Evolutionary conservation across 139 green algal species (phyloP), one percentile per base, ranked within the genome.

Genomic region (Micractinium sp.): DNA sequence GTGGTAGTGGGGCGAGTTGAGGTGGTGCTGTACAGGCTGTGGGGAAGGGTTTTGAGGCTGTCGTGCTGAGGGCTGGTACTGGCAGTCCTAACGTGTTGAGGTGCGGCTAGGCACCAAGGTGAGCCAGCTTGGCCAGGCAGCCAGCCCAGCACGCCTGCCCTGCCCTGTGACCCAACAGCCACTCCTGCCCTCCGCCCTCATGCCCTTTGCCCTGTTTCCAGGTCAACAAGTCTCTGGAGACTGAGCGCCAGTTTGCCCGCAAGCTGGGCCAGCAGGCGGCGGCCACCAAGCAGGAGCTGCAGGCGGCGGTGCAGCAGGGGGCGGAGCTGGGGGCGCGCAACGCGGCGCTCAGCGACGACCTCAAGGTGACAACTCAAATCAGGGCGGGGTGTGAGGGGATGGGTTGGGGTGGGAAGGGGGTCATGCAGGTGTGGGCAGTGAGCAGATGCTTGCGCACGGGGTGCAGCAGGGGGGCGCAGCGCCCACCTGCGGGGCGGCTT

Each of bases 181-280:
- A 16, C 7, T 56, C 9, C 47, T 56, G 47, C 9, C 47, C 47
- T 5, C 47, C 47, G 7, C 81, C 47, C 53, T 23, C 61, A 33
- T 35, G 9, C 2, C 82, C 16, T 25, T 18, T 38, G 7, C 27
- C 47, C 25, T 18, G 23, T 18, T 75, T 71, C 22, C 86, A 90
- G 86, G 67, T 71, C 38, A 85, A 90, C 86, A 63, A 67, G 23
- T 66, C 36, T 13, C 77, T 90, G 86, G 39, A 41, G 47, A 67
- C 25, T 3, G 86, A 90, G 86, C 86, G 86, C 1, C 60, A 80
- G 33, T 90, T 90, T 36, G 81, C 77, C 61, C 60, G 76, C 36
- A 71, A 76, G 61, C 82, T 90, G 69, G 86, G 77, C 41, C 39
- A 85, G 82, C 87, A 92, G 39, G 81, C 90, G 35, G 23, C 53